Percentiles rank a stretch among this genome's conserved stretches.
These are phyloP conservation scores for Flaveria ramosissima DNA, from an alignment of 129 eudicot species.

Conservation along the genomic window DNA sequence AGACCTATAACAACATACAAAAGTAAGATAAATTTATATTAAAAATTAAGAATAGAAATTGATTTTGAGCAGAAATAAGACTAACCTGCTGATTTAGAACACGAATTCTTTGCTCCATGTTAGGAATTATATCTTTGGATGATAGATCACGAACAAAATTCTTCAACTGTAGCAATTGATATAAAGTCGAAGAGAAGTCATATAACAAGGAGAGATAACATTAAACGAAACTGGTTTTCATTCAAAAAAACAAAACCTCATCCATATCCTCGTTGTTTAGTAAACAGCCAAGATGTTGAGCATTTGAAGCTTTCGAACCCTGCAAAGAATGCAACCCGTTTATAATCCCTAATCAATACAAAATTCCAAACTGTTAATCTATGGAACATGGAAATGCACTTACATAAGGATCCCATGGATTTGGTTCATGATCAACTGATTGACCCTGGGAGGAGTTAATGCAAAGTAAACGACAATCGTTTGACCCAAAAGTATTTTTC, in stretches of 20 bases:
- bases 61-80: constrained; percentile 3
- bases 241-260: constrained; percentile 51
- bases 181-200: constrained; percentile 4
- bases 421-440: constrained; percentile 48
- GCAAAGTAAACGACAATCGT: constrained; percentile 77
- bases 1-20: constrained; percentile 50
- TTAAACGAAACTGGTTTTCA: constrained; percentile 6
- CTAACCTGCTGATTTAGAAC: constrained; percentile 93
- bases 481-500: constrained; percentile 80
- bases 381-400: constrained; percentile 34
- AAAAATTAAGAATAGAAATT: neutral
- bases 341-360: neutral
- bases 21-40: neutral
- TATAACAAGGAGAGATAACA: constrained; percentile 7
- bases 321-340: constrained; percentile 40
- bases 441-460: constrained; percentile 73
- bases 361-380: constrained; percentile 10
- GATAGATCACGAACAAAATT: constrained; percentile 73
- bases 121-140: constrained; percentile 87
- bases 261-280: constrained; percentile 67
- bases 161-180: constrained; percentile 56
- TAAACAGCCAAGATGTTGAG: constrained; percentile 58
- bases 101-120: constrained; percentile 90
- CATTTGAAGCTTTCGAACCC: constrained; percentile 47
- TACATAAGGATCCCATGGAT: constrained; percentile 79